phyloP scores from a whole-genome alignment of 139 green algal genomes.

The Coelastrella sp. region DNA sequence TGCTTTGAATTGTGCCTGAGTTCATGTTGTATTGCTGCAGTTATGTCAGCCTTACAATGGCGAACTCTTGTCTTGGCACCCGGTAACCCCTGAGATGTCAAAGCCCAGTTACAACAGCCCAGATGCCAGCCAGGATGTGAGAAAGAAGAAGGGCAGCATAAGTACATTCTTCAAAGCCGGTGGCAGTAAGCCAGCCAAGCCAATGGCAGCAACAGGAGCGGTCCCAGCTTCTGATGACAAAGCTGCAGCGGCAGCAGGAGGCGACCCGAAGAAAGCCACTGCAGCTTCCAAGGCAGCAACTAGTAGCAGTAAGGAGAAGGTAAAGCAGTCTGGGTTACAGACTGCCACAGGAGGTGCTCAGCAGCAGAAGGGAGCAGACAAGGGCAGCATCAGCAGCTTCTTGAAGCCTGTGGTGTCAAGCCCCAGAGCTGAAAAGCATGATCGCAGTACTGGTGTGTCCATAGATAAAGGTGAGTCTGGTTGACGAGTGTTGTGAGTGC shows the following conservation, averaged over 20 bases:
- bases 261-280: neutral
- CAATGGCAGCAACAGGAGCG: neutral
- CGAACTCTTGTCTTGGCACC: slow-evolving; percentile 75
- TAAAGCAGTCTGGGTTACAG: neutral
- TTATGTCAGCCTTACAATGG: slow-evolving; percentile 72
- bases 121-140: slow-evolving; percentile 66
- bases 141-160: slow-evolving; percentile 58
- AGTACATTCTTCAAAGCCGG: slow-evolving; percentile 53
- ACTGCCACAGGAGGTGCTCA: too few species aligned
- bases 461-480: neutral
- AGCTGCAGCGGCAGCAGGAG: slow-evolving; percentile 13
- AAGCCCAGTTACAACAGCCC: slow-evolving; percentile 64
- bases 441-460: neutral
- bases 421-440: too few species aligned
- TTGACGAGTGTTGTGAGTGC: too few species aligned
- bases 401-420: slow-evolving; percentile 28
- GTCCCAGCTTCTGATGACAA: neutral
- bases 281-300: neutral
- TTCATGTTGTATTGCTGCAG: neutral
- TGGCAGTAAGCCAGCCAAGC: neutral
- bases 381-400: slow-evolving; percentile 34
- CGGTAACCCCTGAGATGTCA: slow-evolving; percentile 77
- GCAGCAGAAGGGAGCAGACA: neutral
- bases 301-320: neutral
- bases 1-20: too few species aligned